Conservation (phyloP, 495 filamentous ascomycete genomes). For the Hypoxylon trugodes region DNA sequence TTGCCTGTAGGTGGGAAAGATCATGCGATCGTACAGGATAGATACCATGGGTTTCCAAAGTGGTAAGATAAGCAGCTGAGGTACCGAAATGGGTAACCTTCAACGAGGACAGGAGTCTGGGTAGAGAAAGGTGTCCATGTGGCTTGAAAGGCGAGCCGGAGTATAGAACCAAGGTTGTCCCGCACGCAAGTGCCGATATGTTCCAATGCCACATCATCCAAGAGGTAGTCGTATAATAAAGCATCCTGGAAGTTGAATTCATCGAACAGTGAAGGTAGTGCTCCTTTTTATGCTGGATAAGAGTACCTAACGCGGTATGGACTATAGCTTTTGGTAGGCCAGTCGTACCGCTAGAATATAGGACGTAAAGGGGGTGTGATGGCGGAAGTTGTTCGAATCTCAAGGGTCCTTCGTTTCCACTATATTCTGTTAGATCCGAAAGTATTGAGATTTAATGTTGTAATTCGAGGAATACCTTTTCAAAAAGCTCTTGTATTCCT, state of each 20-base stretch:
- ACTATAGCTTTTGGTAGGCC: constrained; percentile 93
- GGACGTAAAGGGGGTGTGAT: constrained; percentile 86
- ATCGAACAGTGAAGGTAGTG: constrained; percentile 85
- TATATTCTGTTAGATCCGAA: constrained; percentile 28
- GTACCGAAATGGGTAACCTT: constrained; percentile 91
- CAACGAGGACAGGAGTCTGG: constrained; percentile 52
- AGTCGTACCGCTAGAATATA: constrained; percentile 89
- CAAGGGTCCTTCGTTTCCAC: constrained; percentile 55
- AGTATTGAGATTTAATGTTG: not conserved
- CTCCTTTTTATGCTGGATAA: constrained; percentile 96
- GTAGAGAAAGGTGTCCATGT: constrained; percentile 52
- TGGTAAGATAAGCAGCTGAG: constrained; percentile 88
- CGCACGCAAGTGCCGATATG: constrained; percentile 80
- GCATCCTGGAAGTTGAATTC: constrained; percentile 55
- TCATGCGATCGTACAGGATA: constrained; percentile 65
- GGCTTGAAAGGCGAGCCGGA: constrained; percentile 85
- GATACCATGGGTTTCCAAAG: constrained; percentile 83
- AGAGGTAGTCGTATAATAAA: constrained; percentile 92
- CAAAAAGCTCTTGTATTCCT: constrained; percentile 50
- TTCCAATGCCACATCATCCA: constrained; percentile 99
- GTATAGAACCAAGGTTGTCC: constrained; percentile 84
- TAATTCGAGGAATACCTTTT: constrained; percentile 37
- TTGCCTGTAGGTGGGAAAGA: constrained; percentile 70
- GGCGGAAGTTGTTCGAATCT: constrained; percentile 78
- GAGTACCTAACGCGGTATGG: constrained; percentile 84